A percentile compares a stretch with the other conserved stretches of the same genome.
Evolutionary conservation across 2,329 filamentous ascomycete species (phyloP).

Genomic region (Cercospora citrullina): DNA sequence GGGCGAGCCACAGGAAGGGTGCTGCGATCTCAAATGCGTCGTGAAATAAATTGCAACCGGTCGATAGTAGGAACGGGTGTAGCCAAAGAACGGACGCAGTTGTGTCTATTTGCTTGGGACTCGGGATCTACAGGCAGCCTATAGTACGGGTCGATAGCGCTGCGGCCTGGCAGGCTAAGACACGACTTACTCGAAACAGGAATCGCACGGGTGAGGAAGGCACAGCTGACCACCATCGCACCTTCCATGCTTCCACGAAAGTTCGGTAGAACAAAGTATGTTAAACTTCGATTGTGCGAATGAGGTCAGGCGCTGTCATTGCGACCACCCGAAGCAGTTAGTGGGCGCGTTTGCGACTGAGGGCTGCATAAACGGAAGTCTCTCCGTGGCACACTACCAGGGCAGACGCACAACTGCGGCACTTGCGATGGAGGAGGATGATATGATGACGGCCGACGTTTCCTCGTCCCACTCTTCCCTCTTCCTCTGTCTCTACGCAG

Average conservation of each 20-base stretch:
- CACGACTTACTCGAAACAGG: background rate
- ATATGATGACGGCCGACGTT: constrained; percentile 8
- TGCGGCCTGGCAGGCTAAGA: background rate
- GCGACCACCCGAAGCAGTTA: constrained; percentile 7
- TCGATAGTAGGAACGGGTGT: background rate
- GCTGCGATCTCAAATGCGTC: background rate
- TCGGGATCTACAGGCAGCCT: background rate
- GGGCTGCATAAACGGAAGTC: constrained; percentile 5
- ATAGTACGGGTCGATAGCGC: constrained; percentile 3
- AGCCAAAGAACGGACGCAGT: background rate
- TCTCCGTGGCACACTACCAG: background rate
- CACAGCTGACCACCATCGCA: background rate
- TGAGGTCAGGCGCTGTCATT: constrained; percentile 8
- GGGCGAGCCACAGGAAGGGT: background rate
- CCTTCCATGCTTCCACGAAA: background rate
- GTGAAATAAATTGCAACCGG: background rate
- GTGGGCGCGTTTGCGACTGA: background rate
- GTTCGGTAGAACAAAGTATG: background rate
- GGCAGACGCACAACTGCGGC: constrained; percentile 11
- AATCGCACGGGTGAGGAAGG: background rate
- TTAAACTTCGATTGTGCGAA: background rate
- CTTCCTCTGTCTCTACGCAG: background rate
- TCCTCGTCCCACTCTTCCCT: constrained; percentile 1
- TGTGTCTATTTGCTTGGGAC: background rate
- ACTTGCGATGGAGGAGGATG: constrained; percentile 5